Base-by-base conservation (phyloP, 768 basidiomycete genomes). In the Suillus sp. region DNA sequence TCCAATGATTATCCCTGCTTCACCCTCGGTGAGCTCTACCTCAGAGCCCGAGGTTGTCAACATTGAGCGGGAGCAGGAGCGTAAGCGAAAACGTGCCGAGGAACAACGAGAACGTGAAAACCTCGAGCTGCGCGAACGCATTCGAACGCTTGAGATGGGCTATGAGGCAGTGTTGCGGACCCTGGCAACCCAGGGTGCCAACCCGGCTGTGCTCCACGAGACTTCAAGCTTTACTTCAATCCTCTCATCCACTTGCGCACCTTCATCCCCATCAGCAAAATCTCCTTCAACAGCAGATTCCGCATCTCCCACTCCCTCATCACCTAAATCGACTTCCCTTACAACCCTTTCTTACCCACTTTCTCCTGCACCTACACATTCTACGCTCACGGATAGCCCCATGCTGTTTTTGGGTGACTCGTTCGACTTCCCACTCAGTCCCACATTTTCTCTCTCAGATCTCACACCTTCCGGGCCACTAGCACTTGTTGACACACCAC, bases 101-200 rank as follows among this genome's bases (percentile, higher is more conserved):
- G 80, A 81, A 22, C 74, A 70, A 40, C 78, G 80, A 48, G 88
- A 89, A 66, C 81, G 78, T 45, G 87, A 94, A 78, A 94, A 93
- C 63, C 79, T 84, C 67, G 88, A 92, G 70, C 79, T 94, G 53
- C 84, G 83, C 66, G 90, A 91, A 74, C 83, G 92, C 50, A 88
- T 93, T 72, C 84, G 83, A 69, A 88, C 87, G 0, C 88, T 93
- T 27, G 92, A 93, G 78, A 84, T 81, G 53, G 91, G 91, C 30
- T 93, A 92, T 86, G 89, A 91, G 65, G 87, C 86, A 57, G 89
- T 93, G 61, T 81, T 93, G 65, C 90, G 88, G 68, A 90, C 90
- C 10, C 80, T 93, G 61, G 81, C 87, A 57, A 81, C 85, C 16
- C 90, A 92, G 68, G 69, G 84, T 22, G 75, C 78, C 50, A 40